Conservation (phyloP, 1,284 basidiomycete species). For the Cystobasidium sp. region DNA sequence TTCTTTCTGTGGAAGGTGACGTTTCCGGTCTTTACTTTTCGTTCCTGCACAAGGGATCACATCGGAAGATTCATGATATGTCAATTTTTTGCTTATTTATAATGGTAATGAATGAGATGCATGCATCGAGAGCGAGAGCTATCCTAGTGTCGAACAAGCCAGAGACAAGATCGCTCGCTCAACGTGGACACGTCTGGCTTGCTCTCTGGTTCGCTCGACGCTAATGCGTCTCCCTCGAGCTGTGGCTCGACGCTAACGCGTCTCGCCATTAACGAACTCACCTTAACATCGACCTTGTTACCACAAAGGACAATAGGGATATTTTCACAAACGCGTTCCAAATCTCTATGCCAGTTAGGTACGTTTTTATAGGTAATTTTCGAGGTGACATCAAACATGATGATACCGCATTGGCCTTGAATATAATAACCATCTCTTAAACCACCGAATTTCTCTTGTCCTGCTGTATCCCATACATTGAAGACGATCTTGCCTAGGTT, state of each 20-base stretch:
- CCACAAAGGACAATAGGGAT: constrained; percentile 99
- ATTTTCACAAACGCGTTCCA: constrained; percentile 99
- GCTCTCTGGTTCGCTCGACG: too few relatives aligned
- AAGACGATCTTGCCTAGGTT: constrained; percentile 99
- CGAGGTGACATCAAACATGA: constrained; percentile 99
- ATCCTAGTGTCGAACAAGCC: background rate
- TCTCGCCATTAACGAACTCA: constrained; percentile 61
- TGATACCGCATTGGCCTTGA: constrained; percentile 95
- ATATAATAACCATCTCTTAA: constrained; percentile 98
- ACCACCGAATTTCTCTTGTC: constrained; percentile 99
- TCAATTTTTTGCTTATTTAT: too few relatives aligned
- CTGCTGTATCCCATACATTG: constrained; percentile 99
- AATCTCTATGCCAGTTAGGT: constrained; percentile 99
- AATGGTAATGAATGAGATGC: too few relatives aligned
- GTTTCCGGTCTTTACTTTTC: constrained; percentile 96
- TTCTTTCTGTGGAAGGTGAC: constrained; percentile 99
- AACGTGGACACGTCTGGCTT: too few relatives aligned
- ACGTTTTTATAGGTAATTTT: constrained; percentile 99
- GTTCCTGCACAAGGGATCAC: constrained; percentile 68
- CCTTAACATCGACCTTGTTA: constrained; percentile 99
- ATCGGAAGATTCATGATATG: too few relatives aligned
- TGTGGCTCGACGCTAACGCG: background rate
- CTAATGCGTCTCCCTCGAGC: too few relatives aligned
- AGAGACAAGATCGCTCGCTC: background rate
- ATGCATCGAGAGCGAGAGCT: background rate